Evolutionary conservation across 352 stramenopile genomes (phyloP).

Genomic region (Thalassiosira hispida): DNA sequence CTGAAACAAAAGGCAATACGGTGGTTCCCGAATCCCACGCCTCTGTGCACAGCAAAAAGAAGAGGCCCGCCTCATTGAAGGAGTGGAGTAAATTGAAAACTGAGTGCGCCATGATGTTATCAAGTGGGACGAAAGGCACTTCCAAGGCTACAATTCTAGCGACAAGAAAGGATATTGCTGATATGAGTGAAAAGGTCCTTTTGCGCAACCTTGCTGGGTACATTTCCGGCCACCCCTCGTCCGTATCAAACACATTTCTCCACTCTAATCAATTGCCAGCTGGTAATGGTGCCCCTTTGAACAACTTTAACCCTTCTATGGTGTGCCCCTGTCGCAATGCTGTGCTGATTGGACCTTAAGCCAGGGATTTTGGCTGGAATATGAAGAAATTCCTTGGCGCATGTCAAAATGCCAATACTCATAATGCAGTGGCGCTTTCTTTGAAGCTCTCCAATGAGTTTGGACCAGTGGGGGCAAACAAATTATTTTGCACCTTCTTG

Average conservation of each 20-base stretch:
- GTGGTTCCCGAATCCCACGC: not conserved
- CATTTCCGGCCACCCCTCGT: slow-evolving; percentile 29
- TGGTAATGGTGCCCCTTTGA: slow-evolving; percentile 19
- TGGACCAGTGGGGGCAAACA: slow-evolving; percentile 59
- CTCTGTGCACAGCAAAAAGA: slow-evolving; percentile 52
- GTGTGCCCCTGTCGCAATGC: slow-evolving; percentile 32
- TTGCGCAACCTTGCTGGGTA: slow-evolving; percentile 46
- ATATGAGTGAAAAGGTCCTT: slow-evolving; percentile 48
- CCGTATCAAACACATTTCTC: slow-evolving; percentile 42
- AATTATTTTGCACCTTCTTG: slow-evolving; percentile 69
- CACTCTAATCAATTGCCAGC: slow-evolving; percentile 23
- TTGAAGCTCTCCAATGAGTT: slow-evolving; percentile 57
- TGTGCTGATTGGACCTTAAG: slow-evolving; percentile 68
- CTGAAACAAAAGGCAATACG: slow-evolving; percentile 21
- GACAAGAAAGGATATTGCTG: slow-evolving; percentile 55
- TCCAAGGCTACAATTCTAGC: slow-evolving; percentile 60
- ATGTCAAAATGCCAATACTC: slow-evolving; percentile 35
- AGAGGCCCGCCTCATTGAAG: slow-evolving; percentile 33
- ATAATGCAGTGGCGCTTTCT: slow-evolving; percentile 19
- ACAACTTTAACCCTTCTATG: slow-evolving; percentile 20
- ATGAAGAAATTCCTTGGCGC: slow-evolving; percentile 55
- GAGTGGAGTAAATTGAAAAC: slow-evolving; percentile 61
- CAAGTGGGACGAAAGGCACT: slow-evolving; percentile 55
- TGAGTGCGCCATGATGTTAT: slow-evolving; percentile 55
- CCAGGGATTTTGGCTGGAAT: slow-evolving; percentile 72